Evolutionary conservation across 495 filamentous ascomycete genomes (phyloP), one percentile per base, ranked within the genome.

Genomic region (Aspergillus sclerotioniger): DNA sequence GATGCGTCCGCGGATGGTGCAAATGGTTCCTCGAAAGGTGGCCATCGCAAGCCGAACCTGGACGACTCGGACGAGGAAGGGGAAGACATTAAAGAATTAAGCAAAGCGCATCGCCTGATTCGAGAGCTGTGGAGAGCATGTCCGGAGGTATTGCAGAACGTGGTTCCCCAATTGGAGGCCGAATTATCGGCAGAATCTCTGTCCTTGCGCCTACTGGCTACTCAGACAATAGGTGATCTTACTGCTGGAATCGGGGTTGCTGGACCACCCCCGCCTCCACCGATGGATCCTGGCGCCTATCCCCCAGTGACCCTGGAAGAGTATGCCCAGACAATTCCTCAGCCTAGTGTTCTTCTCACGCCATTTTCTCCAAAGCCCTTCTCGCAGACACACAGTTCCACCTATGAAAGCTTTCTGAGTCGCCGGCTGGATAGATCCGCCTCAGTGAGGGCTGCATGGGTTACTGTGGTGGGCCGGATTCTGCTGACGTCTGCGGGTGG

Each of bases 71-170:
- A 92, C 44, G 90, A 94, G 48, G 90, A 90, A 39, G 90, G 92
- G 48, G 84, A 91, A 44, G 94, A 97, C 68, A 74, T 97, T 44
- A 88, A 85, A 57, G 93, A 98, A 66, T 77, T 96, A 39, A 81
- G 81, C 58, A 97, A 97, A 67, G 93, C 93, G 8, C 94, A 99
- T 71, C 80, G 82, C 28, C 79, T 99, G 50, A 83, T 97, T 21
- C 84, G 92, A 45, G 94, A 99, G 69, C 81, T 99, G 8, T 99
- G 94, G 94, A 87, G 91, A 62, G 92, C 92, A 41, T 90, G 88
- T 32, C 92, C 94, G 13, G 80, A 87, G 29, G 92, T 96, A 17
- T 79, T 99, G 10, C 88, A 90, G 56, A 96, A 96, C 62, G 92
- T 98, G 17, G 87, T 99, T 28, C 93, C 92, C 6, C 92, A 96